Evolutionary conservation across 2,329 filamentous ascomycete genomes (phyloP).

Genomic region (Thermothelomyces thermophilus): DNA sequence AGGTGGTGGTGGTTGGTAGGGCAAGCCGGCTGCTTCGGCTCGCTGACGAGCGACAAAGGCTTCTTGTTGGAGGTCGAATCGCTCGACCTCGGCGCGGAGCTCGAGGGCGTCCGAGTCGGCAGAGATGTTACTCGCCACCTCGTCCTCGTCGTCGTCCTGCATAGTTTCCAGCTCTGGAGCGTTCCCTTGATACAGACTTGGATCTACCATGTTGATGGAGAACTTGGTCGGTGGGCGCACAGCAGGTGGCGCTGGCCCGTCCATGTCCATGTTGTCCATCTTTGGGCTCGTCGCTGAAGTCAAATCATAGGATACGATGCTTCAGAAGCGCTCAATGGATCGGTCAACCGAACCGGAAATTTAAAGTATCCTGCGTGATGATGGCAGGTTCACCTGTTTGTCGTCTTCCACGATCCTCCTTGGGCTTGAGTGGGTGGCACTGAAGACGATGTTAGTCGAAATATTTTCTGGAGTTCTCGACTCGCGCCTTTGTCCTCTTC

Average conservation of each 20-base stretch:
- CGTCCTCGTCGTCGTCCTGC: constrained; percentile 21
- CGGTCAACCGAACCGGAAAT: no score
- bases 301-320: neutral
- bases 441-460: no score
- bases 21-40: constrained; percentile 16
- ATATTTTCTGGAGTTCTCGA: no score
- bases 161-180: constrained; percentile 1
- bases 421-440: no score
- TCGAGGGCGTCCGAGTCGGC: constrained; percentile 38
- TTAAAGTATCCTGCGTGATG: no score
- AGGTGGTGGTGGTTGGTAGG: constrained; percentile 11
- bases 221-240: neutral
- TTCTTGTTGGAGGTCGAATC: constrained; percentile 32
- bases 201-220: constrained; percentile 16
- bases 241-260: neutral
- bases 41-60: constrained; percentile 31
- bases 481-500: no score
- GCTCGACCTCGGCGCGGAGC: constrained; percentile 34
- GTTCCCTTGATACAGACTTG: constrained; percentile 7
- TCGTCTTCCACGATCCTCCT: no score
- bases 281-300: neutral
- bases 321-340: neutral
- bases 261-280: constrained; percentile 20
- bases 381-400: no score
- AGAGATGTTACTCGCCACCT: constrained; percentile 27